Evolutionary conservation across 805 yeast species (phyloP), one percentile per base, ranked within the genome.

Genomic region (Monosporozyma siamensis): DNA sequence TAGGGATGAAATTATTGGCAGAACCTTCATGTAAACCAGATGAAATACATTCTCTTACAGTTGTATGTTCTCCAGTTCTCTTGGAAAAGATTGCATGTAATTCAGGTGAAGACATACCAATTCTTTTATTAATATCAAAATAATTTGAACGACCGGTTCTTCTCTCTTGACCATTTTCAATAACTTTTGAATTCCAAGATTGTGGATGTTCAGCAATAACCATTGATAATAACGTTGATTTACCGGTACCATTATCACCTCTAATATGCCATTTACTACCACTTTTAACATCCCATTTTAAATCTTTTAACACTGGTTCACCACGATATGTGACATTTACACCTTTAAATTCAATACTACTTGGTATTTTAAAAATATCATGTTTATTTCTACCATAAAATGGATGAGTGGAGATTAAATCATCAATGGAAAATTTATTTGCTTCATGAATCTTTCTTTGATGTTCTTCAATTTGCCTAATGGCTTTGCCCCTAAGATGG

Each of bases 191-290:
- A 50, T 77, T 80, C 97, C 97, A 90, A 2, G 96, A 80, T 63
- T 90, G 96, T 1, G 98, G 98, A 58, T 90, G 98, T 53, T 90
- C 98, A 4, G 95, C 88, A 0, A 95, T 88, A 23, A 90, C 69
- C 37, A 92, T 60, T 2, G 97, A 77, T 12, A 92, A 63, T 20
- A 90, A 64, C 0, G 98, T 92, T 1, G 96, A 84, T 59, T 90
- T 90, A 0, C 98, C 98, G 0, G 94, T 74, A 1, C 98, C 98
- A 51, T 92, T 90, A 44, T 78, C 75, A 2, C 98, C 98, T 44
- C 82, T 67, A 24, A 90, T 70, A 56, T 92, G 94, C 95, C 97
- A 87, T 54, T 76, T 80, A 29, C 86, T 83, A 4, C 95, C 94
- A 34, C 67, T 67, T 3, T 68, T 65, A 10, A 88, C 80, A 6